Evolutionary conservation across 148 eudicot species (phyloP).

Genomic region (Linanthus parryae): DNA sequence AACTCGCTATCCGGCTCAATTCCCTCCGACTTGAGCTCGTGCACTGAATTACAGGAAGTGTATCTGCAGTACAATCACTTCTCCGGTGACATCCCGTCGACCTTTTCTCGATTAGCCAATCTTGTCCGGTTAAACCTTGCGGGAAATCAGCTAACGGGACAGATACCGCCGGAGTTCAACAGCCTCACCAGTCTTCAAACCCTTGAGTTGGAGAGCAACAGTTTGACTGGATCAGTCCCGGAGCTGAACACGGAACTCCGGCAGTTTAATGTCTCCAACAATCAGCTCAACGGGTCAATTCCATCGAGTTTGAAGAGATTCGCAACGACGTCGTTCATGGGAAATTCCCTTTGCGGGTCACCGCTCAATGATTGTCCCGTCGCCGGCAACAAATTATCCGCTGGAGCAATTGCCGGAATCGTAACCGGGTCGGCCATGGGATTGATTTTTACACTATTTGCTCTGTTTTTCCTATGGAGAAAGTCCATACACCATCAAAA

Average conservation of each 20-base stretch:
- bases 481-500: not conserved
- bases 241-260: constrained; percentile 6
- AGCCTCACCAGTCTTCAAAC: constrained; percentile 13
- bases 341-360: constrained; percentile 26
- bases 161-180: constrained; percentile 17
- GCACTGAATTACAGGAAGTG: constrained; percentile 20
- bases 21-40: constrained; percentile 30
- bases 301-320: constrained; percentile 8
- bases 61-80: constrained; percentile 26
- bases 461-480: constrained; percentile 12
- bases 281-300: constrained; percentile 25
- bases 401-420: constrained; percentile 36
- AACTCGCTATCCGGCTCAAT: constrained; percentile 28
- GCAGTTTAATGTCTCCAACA: constrained; percentile 27
- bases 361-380: constrained; percentile 20
- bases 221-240: constrained; percentile 28
- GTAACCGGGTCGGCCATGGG: constrained; percentile 28
- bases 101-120: constrained; percentile 10
- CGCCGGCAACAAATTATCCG: constrained; percentile 14
- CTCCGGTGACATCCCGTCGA: constrained; percentile 29
- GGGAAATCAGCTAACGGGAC: constrained; percentile 22
- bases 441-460: constrained; percentile 10
- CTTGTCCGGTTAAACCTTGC: constrained; percentile 17
- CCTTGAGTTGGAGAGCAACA: constrained; percentile 23
- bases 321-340: constrained; percentile 12